Evolutionary conservation across 2,329 filamentous ascomycete species (phyloP).

Genomic region (Emericellopsis atlantica): DNA sequence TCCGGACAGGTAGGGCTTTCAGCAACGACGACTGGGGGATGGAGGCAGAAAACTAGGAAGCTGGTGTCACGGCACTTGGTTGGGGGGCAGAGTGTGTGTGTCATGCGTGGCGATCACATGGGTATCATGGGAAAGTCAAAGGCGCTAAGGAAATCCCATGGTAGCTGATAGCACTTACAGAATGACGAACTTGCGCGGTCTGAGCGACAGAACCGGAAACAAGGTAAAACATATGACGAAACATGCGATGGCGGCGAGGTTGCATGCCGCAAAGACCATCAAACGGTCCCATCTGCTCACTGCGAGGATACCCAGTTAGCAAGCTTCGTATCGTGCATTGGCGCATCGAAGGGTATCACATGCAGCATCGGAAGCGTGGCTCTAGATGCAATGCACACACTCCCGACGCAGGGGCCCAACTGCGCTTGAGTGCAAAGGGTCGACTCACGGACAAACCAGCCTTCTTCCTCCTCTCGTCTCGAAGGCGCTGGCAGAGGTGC

Average conservation of each 20-base stretch:
- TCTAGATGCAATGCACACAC: slow-evolving; percentile 30
- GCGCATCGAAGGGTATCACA: slow-evolving; percentile 17
- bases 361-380: slow-evolving; percentile 21
- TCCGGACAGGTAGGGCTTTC: slow-evolving; percentile 2
- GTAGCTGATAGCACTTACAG: slow-evolving; percentile 55
- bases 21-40: not conserved
- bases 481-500: slow-evolving; percentile 76
- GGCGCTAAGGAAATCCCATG: slow-evolving; percentile 4
- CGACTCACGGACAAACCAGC: slow-evolving; percentile 85
- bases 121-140: slow-evolving; percentile 2
- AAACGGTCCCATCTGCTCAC: slow-evolving; percentile 96
- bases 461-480: slow-evolving; percentile 87
- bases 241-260: slow-evolving; percentile 77
- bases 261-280: slow-evolving; percentile 83
- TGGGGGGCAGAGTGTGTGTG: not conserved
- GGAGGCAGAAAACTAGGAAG: slow-evolving; percentile 1
- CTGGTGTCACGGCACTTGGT: slow-evolving; percentile 5
- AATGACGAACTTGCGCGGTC: slow-evolving; percentile 89
- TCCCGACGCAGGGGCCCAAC: slow-evolving; percentile 22
- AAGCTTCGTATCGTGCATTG: not conserved
- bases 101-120: slow-evolving; percentile 5
- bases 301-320: slow-evolving; percentile 29
- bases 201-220: slow-evolving; percentile 69
- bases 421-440: slow-evolving; percentile 11
- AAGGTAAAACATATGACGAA: slow-evolving; percentile 89